phyloP scores from a whole-genome alignment of 805 yeast species.

The Lipomyces yamadae region DNA sequence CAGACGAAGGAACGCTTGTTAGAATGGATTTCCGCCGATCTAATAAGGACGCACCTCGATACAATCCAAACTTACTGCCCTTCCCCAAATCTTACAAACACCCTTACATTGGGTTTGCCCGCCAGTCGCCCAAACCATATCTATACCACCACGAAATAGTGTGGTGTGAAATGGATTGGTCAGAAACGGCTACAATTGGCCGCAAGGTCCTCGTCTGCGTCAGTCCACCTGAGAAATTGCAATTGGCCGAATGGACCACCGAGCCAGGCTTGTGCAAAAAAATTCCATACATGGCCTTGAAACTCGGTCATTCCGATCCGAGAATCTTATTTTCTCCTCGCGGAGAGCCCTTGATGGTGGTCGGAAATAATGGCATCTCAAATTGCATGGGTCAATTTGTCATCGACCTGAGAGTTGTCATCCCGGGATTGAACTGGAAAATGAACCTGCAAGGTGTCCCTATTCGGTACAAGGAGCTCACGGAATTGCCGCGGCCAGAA shows the following conservation, averaged over 20 bases:
- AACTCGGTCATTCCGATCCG: constrained; percentile 29
- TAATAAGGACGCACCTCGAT: not conserved
- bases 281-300: constrained; percentile 9
- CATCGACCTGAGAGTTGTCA: constrained; percentile 27
- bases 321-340: constrained; percentile 31
- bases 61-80: constrained; percentile 29
- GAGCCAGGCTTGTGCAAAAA: constrained; percentile 13
- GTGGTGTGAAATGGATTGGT: constrained; percentile 30
- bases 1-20: constrained; percentile 18
- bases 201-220: constrained; percentile 20
- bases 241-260: constrained; percentile 14
- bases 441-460: constrained; percentile 23
- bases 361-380: constrained; percentile 30
- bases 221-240: not conserved
- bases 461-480: constrained; percentile 19
- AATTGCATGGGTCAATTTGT: constrained; percentile 29
- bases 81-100: constrained; percentile 19
- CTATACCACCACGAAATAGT: constrained; percentile 28
- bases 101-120: constrained; percentile 23
- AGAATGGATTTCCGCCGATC: constrained; percentile 7
- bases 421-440: constrained; percentile 23
- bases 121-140: constrained; percentile 6
- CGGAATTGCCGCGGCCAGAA: constrained; percentile 25
- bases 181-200: constrained; percentile 16
- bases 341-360: constrained; percentile 36